Conservation (phyloP, 2,329 filamentous ascomycete species). For the Arthrinium puccinioides region DNA sequence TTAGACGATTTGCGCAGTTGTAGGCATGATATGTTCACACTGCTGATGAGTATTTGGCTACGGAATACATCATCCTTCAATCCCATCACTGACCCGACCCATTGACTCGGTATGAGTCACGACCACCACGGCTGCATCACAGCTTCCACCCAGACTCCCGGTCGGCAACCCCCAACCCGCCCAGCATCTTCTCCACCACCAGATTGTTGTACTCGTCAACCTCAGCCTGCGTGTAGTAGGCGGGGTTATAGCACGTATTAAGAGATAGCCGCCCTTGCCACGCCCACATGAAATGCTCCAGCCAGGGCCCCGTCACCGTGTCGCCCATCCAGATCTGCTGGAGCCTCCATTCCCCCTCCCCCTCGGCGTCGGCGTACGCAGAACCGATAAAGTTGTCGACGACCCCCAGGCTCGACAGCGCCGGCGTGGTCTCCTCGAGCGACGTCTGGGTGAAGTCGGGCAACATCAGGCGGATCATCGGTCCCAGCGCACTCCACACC, state of each 20-base stretch:
- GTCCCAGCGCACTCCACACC: slow-evolving; percentile 7
- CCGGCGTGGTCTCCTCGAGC: slow-evolving; percentile 8
- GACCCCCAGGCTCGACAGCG: slow-evolving; percentile 7
- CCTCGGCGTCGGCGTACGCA: slow-evolving; percentile 4
- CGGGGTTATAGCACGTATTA: slow-evolving; percentile 8
- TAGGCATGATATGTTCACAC: no score
- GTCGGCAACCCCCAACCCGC: slow-evolving; percentile 1
- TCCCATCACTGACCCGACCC: no score
- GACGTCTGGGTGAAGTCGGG: slow-evolving; percentile 6
- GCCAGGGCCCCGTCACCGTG: slow-evolving; percentile 7
- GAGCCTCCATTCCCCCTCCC: slow-evolving; percentile 3
- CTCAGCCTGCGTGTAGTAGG: slow-evolving; percentile 6
- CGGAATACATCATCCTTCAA: no score
- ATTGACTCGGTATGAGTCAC: no score
- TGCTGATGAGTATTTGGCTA: no score
- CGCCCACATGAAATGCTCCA: slow-evolving; percentile 9
- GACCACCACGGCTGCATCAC: no score
- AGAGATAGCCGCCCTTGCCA: slow-evolving; percentile 6
- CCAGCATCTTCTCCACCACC: slow-evolving; percentile 5
- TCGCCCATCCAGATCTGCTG: slow-evolving; percentile 6
- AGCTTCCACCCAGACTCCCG: slow-evolving; percentile 5
- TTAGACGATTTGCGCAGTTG: no score
- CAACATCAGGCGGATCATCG: slow-evolving; percentile 8
- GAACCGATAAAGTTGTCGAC: slow-evolving; percentile 6
- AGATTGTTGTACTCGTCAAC: slow-evolving; percentile 5